Percentiles rank a stretch among this genome's conserved stretches.
Conservation (phyloP, 2,329 filamentous ascomycete species). For the Hypoxylon sp. region DNA sequence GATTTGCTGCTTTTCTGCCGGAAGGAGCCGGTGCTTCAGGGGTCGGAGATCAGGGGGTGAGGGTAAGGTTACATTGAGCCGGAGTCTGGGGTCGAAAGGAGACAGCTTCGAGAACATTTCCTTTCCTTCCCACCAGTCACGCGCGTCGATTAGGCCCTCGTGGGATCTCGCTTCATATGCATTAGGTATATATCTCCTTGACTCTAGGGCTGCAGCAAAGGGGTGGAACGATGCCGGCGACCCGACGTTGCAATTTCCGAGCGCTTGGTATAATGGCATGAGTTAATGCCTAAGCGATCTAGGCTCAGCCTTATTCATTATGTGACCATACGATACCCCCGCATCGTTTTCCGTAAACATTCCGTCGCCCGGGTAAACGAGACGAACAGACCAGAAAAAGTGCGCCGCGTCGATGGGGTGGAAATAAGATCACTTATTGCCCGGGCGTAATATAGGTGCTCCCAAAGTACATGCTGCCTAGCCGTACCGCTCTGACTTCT, state of each 20-base stretch:
- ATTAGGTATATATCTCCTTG: too few relatives aligned
- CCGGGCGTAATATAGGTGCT: not conserved
- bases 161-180: conserved; percentile 10
- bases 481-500: not conserved
- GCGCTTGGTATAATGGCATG: too few relatives aligned
- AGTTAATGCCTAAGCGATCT: too few relatives aligned
- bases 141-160: conserved; percentile 1
- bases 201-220: too few relatives aligned
- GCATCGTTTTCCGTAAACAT: not conserved
- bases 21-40: conserved; percentile 16
- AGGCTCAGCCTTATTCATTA: too few relatives aligned
- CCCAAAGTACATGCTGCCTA: not conserved
- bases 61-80: conserved; percentile 26
- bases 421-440: not conserved
- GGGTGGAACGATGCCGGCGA: too few relatives aligned
- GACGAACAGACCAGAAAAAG: not conserved
- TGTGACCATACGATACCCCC: not conserved
- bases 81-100: conserved; percentile 25
- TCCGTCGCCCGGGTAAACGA: not conserved
- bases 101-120: conserved; percentile 16
- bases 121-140: not conserved
- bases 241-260: too few relatives aligned
- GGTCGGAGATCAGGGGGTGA: conserved; percentile 5
- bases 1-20: conserved; percentile 15
- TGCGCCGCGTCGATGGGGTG: not conserved